A percentile compares a stretch with the other conserved stretches of the same genome.
phyloP scores from a whole-genome alignment of 2,329 filamentous ascomycete species.

The Davidsoniella eucalypti region DNA sequence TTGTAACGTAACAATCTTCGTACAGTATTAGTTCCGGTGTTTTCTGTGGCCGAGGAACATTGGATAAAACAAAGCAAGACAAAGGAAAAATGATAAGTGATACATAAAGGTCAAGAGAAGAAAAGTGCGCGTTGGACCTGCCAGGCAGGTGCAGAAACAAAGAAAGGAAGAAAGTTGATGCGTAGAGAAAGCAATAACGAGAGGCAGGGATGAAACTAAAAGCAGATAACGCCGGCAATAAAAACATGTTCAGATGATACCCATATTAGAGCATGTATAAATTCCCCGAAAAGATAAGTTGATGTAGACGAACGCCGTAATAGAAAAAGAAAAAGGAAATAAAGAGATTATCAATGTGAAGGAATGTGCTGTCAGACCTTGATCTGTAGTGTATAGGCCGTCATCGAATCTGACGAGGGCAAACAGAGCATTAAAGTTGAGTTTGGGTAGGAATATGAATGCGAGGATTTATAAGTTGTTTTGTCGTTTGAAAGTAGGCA shows the following conservation, averaged over 20 bases:
- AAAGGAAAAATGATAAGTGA: not conserved
- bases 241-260: not conserved
- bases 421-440: too few relatives aligned
- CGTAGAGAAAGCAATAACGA: too few relatives aligned
- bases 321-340: not conserved
- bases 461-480: too few relatives aligned
- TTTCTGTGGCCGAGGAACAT: not conserved
- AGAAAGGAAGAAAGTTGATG: too few relatives aligned
- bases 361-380: too few relatives aligned
- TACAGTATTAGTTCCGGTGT: too few relatives aligned
- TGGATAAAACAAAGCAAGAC: not conserved
- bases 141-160: too few relatives aligned
- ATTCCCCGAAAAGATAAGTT: not conserved
- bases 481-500: not conserved
- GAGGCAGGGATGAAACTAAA: not conserved
- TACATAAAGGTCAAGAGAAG: not conserved
- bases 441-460: too few relatives aligned
- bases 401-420: too few relatives aligned
- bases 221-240: not conserved
- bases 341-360: not conserved
- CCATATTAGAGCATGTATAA: slow-evolving; percentile 1
- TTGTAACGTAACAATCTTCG: too few relatives aligned
- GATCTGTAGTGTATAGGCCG: not conserved
- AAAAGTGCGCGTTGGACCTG: not conserved
- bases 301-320: too few relatives aligned